These are phyloP conservation scores for Primulina eburnea DNA, from an alignment of 257 asterid species.

Conservation along the genomic window DNA sequence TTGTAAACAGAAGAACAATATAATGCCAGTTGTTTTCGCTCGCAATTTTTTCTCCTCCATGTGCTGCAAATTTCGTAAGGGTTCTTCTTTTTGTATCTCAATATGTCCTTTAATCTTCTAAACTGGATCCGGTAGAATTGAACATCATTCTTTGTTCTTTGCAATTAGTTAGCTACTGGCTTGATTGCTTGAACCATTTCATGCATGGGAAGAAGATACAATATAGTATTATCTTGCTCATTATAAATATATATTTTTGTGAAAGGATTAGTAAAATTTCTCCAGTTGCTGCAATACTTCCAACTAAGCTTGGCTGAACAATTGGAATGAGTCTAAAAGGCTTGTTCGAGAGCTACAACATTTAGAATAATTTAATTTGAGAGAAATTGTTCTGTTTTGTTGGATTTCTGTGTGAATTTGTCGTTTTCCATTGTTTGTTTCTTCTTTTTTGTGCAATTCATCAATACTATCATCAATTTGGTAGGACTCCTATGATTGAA, in stretches of 20 bases:
- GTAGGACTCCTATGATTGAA: not conserved
- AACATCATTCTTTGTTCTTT: not conserved
- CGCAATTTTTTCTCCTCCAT: not conserved
- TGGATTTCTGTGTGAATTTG: constrained; percentile 13
- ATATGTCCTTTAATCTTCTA: not conserved
- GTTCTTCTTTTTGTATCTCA: not conserved
- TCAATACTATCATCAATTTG: constrained; percentile 9
- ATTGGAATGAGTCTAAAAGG: not conserved
- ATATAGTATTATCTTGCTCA: not conserved
- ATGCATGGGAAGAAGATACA: constrained; percentile 6
- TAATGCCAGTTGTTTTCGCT: not conserved
- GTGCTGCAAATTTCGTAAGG: not conserved
- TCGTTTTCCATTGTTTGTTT: constrained; percentile 3
- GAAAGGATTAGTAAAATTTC: not conserved
- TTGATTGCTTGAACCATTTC: constrained; percentile 1
- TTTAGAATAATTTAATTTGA: not conserved
- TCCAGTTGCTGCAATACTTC: constrained; percentile 11
- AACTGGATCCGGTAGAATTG: not conserved
- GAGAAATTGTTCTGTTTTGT: not conserved
- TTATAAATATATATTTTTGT: not conserved
- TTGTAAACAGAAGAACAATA: constrained; percentile 2
- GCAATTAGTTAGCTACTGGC: not conserved
- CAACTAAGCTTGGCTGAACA: not conserved
- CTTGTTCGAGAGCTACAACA: not conserved
- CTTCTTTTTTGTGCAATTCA: constrained; percentile 11